These are phyloP conservation scores for Botrytis pseudocinerea DNA, from an alignment of 2,329 filamentous ascomycete species.

Conservation along the genomic window DNA sequence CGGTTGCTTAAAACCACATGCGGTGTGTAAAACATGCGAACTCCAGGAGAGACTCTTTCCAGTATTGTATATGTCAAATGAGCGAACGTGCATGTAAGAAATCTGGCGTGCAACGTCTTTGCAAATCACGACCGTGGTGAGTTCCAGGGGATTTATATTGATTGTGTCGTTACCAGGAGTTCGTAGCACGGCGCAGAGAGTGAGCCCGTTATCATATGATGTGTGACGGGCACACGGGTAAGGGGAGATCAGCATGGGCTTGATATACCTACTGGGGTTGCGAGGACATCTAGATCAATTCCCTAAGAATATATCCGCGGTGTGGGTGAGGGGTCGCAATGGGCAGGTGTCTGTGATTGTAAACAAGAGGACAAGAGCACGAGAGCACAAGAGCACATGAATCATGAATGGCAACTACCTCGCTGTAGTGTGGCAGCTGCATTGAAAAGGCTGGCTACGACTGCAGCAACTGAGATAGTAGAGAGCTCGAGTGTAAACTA, in stretches of 20 bases:
- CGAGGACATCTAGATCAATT: background rate
- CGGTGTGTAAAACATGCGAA: background rate
- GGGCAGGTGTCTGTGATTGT: background rate
- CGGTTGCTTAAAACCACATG: background rate
- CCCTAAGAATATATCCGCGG: background rate
- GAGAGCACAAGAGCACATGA: background rate
- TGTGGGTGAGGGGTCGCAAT: background rate
- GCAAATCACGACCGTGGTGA: background rate
- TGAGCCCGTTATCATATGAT: background rate
- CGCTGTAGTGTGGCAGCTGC: background rate
- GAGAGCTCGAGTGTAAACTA: background rate
- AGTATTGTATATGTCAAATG: background rate
- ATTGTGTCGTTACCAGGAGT: background rate
- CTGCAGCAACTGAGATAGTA: background rate
- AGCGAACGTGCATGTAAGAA: background rate
- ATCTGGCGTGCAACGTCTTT: background rate
- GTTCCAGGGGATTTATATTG: background rate
- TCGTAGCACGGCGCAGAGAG: slow-evolving; percentile 13
- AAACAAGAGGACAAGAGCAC: background rate
- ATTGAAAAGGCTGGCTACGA: background rate
- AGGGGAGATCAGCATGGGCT: background rate
- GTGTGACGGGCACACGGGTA: background rate
- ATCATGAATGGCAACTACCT: background rate
- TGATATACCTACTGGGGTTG: background rate
- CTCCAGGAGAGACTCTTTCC: background rate